These are phyloP conservation scores for Lactarius hatsudake DNA, from an alignment of 768 basidiomycete species.

Conservation along the genomic window DNA sequence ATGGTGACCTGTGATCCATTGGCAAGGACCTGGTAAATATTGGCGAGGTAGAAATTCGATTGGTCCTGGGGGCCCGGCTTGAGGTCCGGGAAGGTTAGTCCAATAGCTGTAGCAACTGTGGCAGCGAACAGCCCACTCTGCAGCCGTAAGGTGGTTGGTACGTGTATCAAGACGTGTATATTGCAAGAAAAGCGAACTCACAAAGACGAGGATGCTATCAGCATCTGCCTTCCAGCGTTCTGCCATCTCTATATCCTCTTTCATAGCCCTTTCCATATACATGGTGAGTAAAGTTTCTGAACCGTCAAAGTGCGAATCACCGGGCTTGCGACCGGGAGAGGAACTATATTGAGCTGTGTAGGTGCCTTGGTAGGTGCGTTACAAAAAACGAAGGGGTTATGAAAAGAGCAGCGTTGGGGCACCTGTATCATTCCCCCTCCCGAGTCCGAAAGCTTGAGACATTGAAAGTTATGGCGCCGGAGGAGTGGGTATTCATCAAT, in stretches of 20 bases:
- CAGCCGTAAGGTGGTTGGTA: not conserved
- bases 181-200: not conserved
- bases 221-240: not conserved
- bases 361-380: not conserved
- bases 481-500: too few relatives aligned
- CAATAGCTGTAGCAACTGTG: conserved; percentile 17
- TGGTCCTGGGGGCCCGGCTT: conserved; percentile 16
- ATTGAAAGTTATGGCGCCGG: not conserved
- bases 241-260: not conserved
- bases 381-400: not conserved
- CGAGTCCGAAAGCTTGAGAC: not conserved
- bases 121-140: conserved; percentile 25
- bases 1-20: conserved; percentile 1
- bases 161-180: not conserved
- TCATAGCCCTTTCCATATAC: not conserved
- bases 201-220: not conserved
- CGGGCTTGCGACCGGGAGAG: not conserved
- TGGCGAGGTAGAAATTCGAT: conserved; percentile 17
- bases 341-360: not conserved
- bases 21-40: conserved; percentile 11
- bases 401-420: not conserved
- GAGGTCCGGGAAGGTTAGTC: conserved; percentile 16
- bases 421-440: not conserved
- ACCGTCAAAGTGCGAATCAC: not conserved
- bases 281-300: not conserved